phyloP scores from a whole-genome alignment of 73 alveolate species.

The Tetrahymena elliotti region DNA sequence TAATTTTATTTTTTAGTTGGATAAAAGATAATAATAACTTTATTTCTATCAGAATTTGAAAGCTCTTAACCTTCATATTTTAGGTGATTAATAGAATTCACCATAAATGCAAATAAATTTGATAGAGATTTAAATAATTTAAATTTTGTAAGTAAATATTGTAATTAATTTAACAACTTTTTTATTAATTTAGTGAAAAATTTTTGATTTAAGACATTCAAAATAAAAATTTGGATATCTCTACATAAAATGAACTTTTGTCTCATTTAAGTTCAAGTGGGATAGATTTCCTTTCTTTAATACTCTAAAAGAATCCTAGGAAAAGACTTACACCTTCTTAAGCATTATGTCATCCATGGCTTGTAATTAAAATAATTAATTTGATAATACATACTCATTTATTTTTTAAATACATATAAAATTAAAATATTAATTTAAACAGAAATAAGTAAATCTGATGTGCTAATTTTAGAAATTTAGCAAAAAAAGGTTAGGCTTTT shows the following conservation, averaged over 20 bases:
- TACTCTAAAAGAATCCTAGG: neutral
- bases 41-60: neutral
- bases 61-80: neutral
- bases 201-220: neutral
- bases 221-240: neutral
- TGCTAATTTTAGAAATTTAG: neutral
- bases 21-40: neutral
- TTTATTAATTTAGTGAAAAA: neutral
- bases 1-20: neutral
- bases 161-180: neutral
- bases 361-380: neutral
- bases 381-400: neutral
- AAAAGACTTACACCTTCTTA: neutral
- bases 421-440: neutral
- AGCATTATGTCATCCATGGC: neutral
- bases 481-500: neutral
- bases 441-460: neutral
- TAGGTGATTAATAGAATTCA: neutral
- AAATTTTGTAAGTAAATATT: no score
- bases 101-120: no score
- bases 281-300: neutral
- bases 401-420: neutral
- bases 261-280: neutral
- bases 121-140: neutral
- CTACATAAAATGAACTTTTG: neutral